Conservation (phyloP, 352 stramenopile genomes). For the Phytophthora pluvialis region DNA sequence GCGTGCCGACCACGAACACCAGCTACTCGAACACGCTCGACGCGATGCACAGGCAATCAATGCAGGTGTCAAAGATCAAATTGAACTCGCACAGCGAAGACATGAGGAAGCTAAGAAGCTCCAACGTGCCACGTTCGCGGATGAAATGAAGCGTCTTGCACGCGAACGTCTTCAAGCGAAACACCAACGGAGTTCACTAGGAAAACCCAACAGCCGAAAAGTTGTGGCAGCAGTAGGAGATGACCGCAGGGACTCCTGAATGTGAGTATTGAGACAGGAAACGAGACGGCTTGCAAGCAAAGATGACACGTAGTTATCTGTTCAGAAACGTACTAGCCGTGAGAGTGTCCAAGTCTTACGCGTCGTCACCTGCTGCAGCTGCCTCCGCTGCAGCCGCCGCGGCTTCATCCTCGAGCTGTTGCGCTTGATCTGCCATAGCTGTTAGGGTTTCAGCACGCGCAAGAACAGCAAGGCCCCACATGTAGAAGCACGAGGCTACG, state of each 20-base stretch:
- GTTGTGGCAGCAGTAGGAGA: slow-evolving; percentile 17
- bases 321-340: not conserved
- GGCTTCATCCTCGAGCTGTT: slow-evolving; percentile 51
- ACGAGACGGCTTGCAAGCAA: not conserved
- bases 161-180: slow-evolving; percentile 31
- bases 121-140: slow-evolving; percentile 31
- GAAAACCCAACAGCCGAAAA: slow-evolving; percentile 21
- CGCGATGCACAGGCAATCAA: slow-evolving; percentile 32
- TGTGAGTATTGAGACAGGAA: slow-evolving; percentile 12
- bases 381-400: slow-evolving; percentile 24
- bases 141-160: slow-evolving; percentile 39
- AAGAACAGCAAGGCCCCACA: slow-evolving; percentile 62
- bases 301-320: not conserved
- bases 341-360: slow-evolving; percentile 8
- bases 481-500: slow-evolving; percentile 55
- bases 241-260: slow-evolving; percentile 9
- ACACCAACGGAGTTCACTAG: slow-evolving; percentile 16
- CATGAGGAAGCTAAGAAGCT: slow-evolving; percentile 28
- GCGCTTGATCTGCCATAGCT: slow-evolving; percentile 39
- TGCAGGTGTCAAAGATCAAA: slow-evolving; percentile 8
- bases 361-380: slow-evolving; percentile 19
- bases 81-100: slow-evolving; percentile 19
- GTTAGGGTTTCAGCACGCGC: slow-evolving; percentile 63
- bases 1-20: slow-evolving; percentile 27
- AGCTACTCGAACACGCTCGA: slow-evolving; percentile 26